Percentiles rank a stretch among this genome's conserved stretches.
These are phyloP conservation scores for Abelmoschus esculentus DNA, from an alignment of 345 rosid species.

Conservation along the genomic window DNA sequence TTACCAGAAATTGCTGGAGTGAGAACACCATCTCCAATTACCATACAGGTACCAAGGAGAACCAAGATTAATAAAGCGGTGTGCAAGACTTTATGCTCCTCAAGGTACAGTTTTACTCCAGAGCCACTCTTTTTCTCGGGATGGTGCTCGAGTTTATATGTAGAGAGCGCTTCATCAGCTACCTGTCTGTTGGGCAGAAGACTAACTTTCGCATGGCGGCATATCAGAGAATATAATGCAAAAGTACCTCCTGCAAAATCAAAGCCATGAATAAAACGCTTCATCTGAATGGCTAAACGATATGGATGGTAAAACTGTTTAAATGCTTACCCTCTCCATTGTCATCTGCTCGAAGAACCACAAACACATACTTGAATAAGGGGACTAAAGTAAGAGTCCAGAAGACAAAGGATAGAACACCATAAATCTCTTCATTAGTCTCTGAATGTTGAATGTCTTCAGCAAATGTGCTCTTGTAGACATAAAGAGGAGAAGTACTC, in stretches of 20 bases:
- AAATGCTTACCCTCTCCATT: conserved; percentile 82
- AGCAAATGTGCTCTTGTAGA: conserved; percentile 90
- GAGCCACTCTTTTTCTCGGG: conserved; percentile 60
- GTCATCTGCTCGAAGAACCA: conserved; percentile 94
- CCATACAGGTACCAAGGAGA: conserved; percentile 99
- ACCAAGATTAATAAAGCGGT: conserved; percentile 85
- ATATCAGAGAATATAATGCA: conserved; percentile 83
- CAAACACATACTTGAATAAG: conserved; percentile 83
- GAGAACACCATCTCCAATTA: conserved; percentile 94
- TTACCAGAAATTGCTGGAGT: conserved; percentile 98
- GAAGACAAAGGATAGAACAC: conserved; percentile 90
- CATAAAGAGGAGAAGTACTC: conserved; percentile 91
- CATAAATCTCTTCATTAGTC: conserved; percentile 88
- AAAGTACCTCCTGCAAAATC: conserved; percentile 78
- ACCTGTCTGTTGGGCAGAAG: conserved; percentile 88
- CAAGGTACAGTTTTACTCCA: conserved; percentile 58
- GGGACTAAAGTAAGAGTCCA: conserved; percentile 98
- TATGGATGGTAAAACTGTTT: not conserved
- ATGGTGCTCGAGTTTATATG: conserved; percentile 77
- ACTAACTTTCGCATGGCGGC: conserved; percentile 93
- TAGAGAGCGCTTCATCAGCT: conserved; percentile 90
- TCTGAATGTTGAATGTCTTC: conserved; percentile 93
- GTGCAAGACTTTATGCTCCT: conserved; percentile 74
- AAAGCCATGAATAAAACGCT: conserved; percentile 10
- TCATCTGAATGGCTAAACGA: not conserved